Evolutionary conservation across 192 early-diverging fungal species (phyloP), one percentile per base, ranked within the genome.

Genomic region (Mortierella antarctica): DNA sequence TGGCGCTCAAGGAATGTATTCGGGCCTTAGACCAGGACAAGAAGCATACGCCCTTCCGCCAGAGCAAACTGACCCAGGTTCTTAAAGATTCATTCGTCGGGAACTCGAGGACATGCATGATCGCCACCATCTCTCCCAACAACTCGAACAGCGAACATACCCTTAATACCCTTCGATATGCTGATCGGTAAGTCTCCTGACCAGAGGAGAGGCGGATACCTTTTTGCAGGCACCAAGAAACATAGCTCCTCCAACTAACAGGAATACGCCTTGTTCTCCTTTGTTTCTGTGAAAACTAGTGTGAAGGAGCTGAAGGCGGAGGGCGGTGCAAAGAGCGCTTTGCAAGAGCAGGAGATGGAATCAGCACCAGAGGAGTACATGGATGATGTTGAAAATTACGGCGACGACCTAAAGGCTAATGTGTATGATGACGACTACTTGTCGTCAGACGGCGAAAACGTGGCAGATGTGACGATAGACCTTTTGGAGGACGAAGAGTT

Each of bases 31-130:
- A 98, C 76, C 92, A 96, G 70, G 94, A 95, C 74, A 97, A 97
- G 65, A 93, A 91, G 51, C 98, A 99, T 79, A 96, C 95, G 46
- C 98, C 98, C 2, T 99, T 98, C 87, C 89, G 98, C 57, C 96
- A 98, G 77, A 94, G 92, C 75, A 99, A 99, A 83, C 82, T 99
- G 48, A 99, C 98, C 0, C 97, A 98, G 87, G 93, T 97, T 2
- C 85, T 99, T 9, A 98, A 98, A 69, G 98, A 99, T 84, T 98
- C 97, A 17, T 97, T 99, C 74, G 92, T 98, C 77, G 98, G 98
- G 14, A 96, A 99, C 81, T 97, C 96, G 23, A 88, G 95, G 12
- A 97, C 98, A 0, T 99, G 97, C 79, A 99, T 99, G 98, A 93
- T 99, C 77, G 98, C 98, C 7, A 99, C 96, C 9, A 92, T 99